Evolutionary conservation across 129 eudicot species (phyloP), one percentile per base, ranked within the genome.

Genomic region (Mikania micrantha): DNA sequence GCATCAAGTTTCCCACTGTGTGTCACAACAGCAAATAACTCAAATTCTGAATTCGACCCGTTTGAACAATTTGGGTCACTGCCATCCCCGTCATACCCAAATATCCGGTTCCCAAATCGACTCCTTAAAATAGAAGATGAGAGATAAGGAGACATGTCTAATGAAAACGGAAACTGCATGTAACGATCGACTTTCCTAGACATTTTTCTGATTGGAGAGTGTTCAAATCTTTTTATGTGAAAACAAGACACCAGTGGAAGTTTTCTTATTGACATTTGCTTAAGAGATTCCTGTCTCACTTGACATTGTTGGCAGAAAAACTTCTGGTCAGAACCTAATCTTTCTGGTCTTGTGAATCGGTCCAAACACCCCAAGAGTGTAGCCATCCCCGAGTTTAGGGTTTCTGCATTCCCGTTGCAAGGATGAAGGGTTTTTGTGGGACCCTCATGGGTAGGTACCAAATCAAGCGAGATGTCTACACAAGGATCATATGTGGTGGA

Each of bases 401-500:
- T 44, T 24, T 58, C 80, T 50, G 82, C 59, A 21, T 81, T 78
- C 10, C 79, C 63, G 13, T 81, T 73, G 76, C 72, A 65, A 22
- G 77, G 66, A 67, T 38, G 27, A 41, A 60, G 77, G 22, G 82
- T 21, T 65, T 79, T 87, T 72, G 80, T 45, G 7, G 84, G 59
- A 9, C 77, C 42, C 74, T 64, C 88, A 2, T 65, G 85, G 67
- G 42, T 75, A 5, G 84, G 85, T 76, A 82, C 84, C 79, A 92
- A 77, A 81, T 88, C 98, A 70, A 88, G 73, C n/a, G 96, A 88
- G 75, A 92, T 92, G 80, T 92, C 98, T 3, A 88, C 70, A 48
- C 96, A 88, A 1, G 98, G 96, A 68, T 92, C 98, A 29, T 86
- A 84, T 41, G 95, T 92, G 34, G 95, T 88, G 52, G 98, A 88